A percentile compares a stretch with the other conserved stretches of the same genome.
Conservation (phyloP, 108 stramenopile genomes). For the Seminavis robusta region DNA sequence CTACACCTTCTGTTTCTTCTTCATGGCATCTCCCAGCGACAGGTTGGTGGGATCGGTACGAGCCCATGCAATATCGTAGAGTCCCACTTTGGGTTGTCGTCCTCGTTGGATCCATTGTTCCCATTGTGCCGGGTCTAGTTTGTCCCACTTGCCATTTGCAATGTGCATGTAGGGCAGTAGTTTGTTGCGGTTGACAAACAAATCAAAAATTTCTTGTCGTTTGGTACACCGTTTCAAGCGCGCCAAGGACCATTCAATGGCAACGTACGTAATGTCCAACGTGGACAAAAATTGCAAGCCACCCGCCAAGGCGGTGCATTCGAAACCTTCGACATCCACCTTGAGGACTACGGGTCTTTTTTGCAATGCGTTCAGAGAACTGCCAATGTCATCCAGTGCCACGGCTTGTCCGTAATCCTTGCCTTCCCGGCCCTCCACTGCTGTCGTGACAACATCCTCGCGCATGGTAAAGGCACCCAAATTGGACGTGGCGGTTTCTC, state of each 20-base stretch:
- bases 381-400: not conserved
- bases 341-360: slow-evolving; percentile 25
- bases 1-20: too few species aligned
- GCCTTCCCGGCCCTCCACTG: too few species aligned
- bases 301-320: slow-evolving; percentile 13
- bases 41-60: too few species aligned
- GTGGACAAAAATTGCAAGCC: slow-evolving; percentile 16
- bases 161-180: not conserved
- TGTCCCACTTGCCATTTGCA: too few species aligned
- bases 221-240: not conserved
- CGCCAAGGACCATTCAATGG: slow-evolving; percentile 1
- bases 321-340: slow-evolving; percentile 31
- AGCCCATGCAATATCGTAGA: not conserved
- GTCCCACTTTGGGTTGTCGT: not conserved
- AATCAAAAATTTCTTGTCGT: not conserved
- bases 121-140: not conserved
- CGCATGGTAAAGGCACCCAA: too few species aligned
- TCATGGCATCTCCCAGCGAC: too few species aligned
- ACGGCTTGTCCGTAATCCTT: not conserved
- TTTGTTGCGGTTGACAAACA: not conserved
- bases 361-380: not conserved
- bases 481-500: not conserved
- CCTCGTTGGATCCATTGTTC: not conserved
- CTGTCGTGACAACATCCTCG: too few species aligned
- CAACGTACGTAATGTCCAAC: slow-evolving; percentile 21